These are phyloP conservation scores for Rhododendron kiyosumense DNA, from an alignment of 148 eudicot species.

Conservation along the genomic window DNA sequence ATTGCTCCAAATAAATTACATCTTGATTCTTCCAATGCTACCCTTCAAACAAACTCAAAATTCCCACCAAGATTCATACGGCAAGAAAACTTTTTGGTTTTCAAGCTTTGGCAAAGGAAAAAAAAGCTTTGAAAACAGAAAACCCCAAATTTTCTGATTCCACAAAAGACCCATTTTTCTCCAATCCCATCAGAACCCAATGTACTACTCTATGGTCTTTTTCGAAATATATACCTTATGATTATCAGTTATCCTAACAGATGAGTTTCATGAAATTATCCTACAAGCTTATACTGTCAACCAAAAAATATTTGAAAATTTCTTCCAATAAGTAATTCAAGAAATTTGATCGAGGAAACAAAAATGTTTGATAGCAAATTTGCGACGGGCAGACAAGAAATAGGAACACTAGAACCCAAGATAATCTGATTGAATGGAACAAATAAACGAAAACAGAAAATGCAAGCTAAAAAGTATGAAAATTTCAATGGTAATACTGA, in stretches of 20 bases:
- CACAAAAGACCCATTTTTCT: not conserved
- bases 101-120: not conserved
- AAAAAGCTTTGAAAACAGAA: conserved; percentile 10
- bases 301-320: not conserved
- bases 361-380: not conserved
- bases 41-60: conserved; percentile 4
- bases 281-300: not conserved
- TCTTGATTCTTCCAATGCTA: not conserved
- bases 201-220: not conserved
- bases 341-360: not conserved
- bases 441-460: not conserved
- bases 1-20: not conserved
- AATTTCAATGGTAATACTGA: not conserved
- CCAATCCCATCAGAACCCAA: conserved; percentile 4
- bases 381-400: not conserved
- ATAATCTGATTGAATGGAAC: not conserved
- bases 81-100: conserved; percentile 20
- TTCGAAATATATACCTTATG: not conserved
- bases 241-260: not conserved
- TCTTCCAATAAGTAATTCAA: not conserved
- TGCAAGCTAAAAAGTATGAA: not conserved
- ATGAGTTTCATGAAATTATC: not conserved
- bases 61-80: not conserved
- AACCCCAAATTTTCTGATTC: conserved; percentile 22
- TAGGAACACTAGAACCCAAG: not conserved